These are phyloP conservation scores for Picea glauca DNA, from an alignment of 75 land plant genomes.

Conservation along the genomic window DNA sequence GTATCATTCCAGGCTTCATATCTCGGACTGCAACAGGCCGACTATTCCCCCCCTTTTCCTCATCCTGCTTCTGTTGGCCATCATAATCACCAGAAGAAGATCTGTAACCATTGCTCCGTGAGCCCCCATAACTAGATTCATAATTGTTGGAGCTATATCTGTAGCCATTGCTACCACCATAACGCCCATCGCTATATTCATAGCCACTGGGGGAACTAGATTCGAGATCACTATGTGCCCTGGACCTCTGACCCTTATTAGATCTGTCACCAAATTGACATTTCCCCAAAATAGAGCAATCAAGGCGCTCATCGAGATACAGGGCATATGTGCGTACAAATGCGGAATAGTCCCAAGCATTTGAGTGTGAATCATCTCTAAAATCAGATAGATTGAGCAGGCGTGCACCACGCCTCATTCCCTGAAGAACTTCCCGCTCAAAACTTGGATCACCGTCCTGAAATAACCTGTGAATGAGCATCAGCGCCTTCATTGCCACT, in stretches of 20 bases:
- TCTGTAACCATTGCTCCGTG: slow-evolving; percentile 2
- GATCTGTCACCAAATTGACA: slow-evolving; percentile 11
- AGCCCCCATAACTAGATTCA: slow-evolving; percentile 9
- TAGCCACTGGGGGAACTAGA: neutral
- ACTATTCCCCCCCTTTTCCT: slow-evolving; percentile 20
- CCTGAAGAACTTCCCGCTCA: slow-evolving; percentile 76
- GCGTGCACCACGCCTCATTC: slow-evolving; percentile 67
- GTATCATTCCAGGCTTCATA: slow-evolving; percentile 53
- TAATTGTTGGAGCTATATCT: slow-evolving; percentile 1
- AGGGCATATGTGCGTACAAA: slow-evolving; percentile 85
- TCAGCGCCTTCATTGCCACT: slow-evolving; percentile 86
- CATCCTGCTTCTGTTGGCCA: slow-evolving; percentile 15
- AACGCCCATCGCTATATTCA: slow-evolving; percentile 11
- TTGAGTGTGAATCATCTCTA: slow-evolving; percentile 59
- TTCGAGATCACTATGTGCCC: slow-evolving; percentile 13
- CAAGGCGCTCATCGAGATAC: slow-evolving; percentile 84
- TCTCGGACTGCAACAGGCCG: slow-evolving; percentile 44
- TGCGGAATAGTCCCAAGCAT: slow-evolving; percentile 86
- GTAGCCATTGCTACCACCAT: slow-evolving; percentile 7
- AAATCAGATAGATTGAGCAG: slow-evolving; percentile 77
- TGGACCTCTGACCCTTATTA: slow-evolving; percentile 13
- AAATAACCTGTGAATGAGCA: slow-evolving; percentile 77
- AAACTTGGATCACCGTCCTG: slow-evolving; percentile 77
- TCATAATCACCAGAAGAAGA: slow-evolving; percentile 18
- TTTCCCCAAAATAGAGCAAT: slow-evolving; percentile 45